Evolutionary conservation across 495 filamentous ascomycete species (phyloP).

Genomic region (Durotheca rogersii): DNA sequence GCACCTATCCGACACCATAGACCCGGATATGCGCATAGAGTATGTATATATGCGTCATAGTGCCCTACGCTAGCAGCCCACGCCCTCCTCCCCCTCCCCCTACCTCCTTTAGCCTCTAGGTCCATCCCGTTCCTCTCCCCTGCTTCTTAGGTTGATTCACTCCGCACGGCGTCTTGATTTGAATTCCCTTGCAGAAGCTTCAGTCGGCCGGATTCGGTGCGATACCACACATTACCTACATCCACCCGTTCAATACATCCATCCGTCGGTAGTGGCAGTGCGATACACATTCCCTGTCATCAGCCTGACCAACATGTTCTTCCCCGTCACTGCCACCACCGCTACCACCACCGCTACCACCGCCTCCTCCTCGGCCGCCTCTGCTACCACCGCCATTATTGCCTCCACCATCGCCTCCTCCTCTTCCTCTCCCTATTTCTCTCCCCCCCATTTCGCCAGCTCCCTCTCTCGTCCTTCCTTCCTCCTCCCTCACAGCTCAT

Average conservation of each 20-base stretch:
- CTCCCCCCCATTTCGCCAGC: neutral
- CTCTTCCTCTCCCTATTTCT: slow-evolving; percentile 13
- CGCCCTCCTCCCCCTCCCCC: too few relatives aligned
- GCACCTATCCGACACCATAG: too few relatives aligned
- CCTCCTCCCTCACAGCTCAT: slow-evolving; percentile 12
- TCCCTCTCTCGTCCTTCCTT: slow-evolving; percentile 22
- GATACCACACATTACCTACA: too few relatives aligned
- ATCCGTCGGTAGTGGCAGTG: too few relatives aligned
- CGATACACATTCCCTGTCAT: neutral
- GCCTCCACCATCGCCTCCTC: slow-evolving; percentile 11
- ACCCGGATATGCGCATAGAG: too few relatives aligned
- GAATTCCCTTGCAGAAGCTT: slow-evolving; percentile 22
- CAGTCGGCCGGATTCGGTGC: slow-evolving; percentile 29
- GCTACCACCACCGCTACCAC: neutral
- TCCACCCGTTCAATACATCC: too few relatives aligned
- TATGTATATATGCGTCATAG: too few relatives aligned
- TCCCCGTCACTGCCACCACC: slow-evolving; percentile 22
- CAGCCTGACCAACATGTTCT: slow-evolving; percentile 20
- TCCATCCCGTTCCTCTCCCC: neutral
- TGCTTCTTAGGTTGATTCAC: too few relatives aligned
- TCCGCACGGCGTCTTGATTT: too few relatives aligned
- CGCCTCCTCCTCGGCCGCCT: slow-evolving; percentile 6
- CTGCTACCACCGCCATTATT: neutral
- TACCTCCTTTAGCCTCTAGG: neutral
- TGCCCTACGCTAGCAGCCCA: too few relatives aligned